phyloP scores from a whole-genome alignment of 129 eudicot genomes.

The Artemisia tridentata region DNA sequence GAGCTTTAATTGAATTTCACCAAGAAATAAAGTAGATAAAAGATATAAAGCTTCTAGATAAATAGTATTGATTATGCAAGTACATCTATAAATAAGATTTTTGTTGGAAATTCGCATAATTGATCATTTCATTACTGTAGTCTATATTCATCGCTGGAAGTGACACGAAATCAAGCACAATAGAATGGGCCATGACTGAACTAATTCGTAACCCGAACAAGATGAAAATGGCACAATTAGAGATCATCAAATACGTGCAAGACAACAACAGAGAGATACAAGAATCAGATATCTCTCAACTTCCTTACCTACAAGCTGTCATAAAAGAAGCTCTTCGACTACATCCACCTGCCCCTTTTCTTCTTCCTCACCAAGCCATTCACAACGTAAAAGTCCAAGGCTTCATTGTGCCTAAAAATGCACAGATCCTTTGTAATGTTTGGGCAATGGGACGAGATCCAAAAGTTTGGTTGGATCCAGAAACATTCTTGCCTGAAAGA shows the following conservation, averaged over 20 bases:
- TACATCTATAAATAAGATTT: not conserved
- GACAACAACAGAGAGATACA: not conserved
- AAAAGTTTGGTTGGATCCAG: slow-evolving; percentile 32
- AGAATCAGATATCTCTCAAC: slow-evolving; percentile 38
- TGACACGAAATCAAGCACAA: slow-evolving; percentile 31
- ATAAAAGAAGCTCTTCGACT: slow-evolving; percentile 48
- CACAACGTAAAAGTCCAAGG: slow-evolving; percentile 35
- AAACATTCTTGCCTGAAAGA: slow-evolving; percentile 40
- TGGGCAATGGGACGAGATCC: slow-evolving; percentile 56
- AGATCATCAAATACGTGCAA: slow-evolving; percentile 24
- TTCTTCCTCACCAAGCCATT: slow-evolving; percentile 40
- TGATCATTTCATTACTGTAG: slow-evolving; percentile 19
- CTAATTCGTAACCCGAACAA: slow-evolving; percentile 37
- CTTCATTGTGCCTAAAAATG: slow-evolving; percentile 39
- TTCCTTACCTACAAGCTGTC: slow-evolving; percentile 43
- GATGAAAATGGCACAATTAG: slow-evolving; percentile 21
- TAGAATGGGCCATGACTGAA: slow-evolving; percentile 60
- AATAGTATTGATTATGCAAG: no score
- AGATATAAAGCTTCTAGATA: no score
- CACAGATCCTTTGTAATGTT: slow-evolving; percentile 42
- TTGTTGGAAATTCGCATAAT: not conserved
- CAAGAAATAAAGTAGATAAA: no score
- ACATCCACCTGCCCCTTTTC: slow-evolving; percentile 46
- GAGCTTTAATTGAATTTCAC: no score
- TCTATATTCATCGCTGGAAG: slow-evolving; percentile 40